Evolutionary conservation across 805 yeast genomes (phyloP).

Genomic region (Ogataea thermomethanolica): DNA sequence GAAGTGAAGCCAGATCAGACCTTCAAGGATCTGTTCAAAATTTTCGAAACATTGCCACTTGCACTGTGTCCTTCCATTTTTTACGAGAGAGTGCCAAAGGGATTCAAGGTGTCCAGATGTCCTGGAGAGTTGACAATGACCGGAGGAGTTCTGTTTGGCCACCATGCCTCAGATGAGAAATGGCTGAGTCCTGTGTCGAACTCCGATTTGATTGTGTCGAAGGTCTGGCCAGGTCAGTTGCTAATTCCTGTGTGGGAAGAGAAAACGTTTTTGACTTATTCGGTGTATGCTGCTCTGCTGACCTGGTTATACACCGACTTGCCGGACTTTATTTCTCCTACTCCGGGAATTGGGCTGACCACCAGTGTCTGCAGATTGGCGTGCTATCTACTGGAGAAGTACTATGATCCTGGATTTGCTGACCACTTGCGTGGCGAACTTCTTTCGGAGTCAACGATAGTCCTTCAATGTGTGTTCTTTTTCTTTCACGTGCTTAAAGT

Average conservation of each 20-base stretch:
- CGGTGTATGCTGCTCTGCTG: constrained; percentile 40
- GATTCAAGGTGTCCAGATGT: constrained; percentile 55
- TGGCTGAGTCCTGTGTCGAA: constrained; percentile 45
- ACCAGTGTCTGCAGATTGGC: constrained; percentile 44
- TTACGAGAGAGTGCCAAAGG: constrained; percentile 59
- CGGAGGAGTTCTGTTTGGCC: constrained; percentile 72
- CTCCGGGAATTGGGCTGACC: constrained; percentile 85
- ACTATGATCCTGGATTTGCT: constrained; percentile 44
- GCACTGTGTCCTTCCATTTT: constrained; percentile 78
- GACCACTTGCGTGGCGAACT: constrained; percentile 47
- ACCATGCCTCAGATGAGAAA: constrained; percentile 49
- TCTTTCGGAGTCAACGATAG: constrained; percentile 35
- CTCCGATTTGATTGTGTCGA: constrained; percentile 51
- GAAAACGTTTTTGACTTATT: constrained; percentile 39
- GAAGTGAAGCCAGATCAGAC: constrained; percentile 58
- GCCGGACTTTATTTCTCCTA: constrained; percentile 85
- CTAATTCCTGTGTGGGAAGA: constrained; percentile 68
- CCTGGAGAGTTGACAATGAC: constrained; percentile 84
- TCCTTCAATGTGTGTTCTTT: constrained; percentile 67
- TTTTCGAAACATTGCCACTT: constrained; percentile 67
- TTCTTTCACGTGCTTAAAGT: constrained; percentile 66
- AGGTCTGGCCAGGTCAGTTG: constrained; percentile 88
- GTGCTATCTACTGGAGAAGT: constrained; percentile 26
- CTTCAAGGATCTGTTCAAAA: constrained; percentile 54
- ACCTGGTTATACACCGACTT: constrained; percentile 90